phyloP scores from a whole-genome alignment of 352 stramenopile genomes.

The Phytophthora brassicae region DNA sequence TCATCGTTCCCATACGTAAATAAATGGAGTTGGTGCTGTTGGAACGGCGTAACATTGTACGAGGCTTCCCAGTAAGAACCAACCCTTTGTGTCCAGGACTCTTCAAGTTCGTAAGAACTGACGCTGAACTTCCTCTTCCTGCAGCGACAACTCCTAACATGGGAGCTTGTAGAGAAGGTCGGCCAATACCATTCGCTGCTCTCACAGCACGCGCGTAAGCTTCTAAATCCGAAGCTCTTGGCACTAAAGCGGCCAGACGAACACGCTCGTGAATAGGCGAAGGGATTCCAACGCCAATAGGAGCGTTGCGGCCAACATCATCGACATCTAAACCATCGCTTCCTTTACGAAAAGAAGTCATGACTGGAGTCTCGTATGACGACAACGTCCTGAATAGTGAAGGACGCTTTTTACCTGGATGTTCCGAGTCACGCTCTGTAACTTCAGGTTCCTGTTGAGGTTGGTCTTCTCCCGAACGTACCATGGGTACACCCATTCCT shows the following conservation, averaged over 20 bases:
- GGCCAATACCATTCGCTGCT: conserved; percentile 23
- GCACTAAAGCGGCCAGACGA: conserved; percentile 47
- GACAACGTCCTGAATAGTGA: conserved; percentile 73
- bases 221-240: conserved; percentile 56
- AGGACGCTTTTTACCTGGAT: conserved; percentile 45
- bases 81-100: conserved; percentile 12
- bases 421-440: conserved; percentile 42
- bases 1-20: conserved; percentile 92
- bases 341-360: conserved; percentile 46
- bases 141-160: conserved; percentile 10
- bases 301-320: conserved; percentile 20
- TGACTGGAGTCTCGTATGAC: conserved; percentile 78
- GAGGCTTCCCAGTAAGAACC: conserved; percentile 32
- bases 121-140: conserved; percentile 25
- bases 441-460: conserved; percentile 39
- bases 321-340: conserved; percentile 37
- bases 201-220: conserved; percentile 46
- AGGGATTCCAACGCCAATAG: conserved; percentile 32
- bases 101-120: conserved; percentile 18
- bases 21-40: conserved; percentile 96
- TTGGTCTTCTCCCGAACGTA: conserved; percentile 25
- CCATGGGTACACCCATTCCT: conserved; percentile 14
- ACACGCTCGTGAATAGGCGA: conserved; percentile 76
- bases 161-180: conserved; percentile 28
- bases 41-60: conserved; percentile 80